Percentiles rank a stretch among this genome's conserved stretches.
phyloP scores from a whole-genome alignment of 176 grass and related monocot species.

The Carex parvula region DNA sequence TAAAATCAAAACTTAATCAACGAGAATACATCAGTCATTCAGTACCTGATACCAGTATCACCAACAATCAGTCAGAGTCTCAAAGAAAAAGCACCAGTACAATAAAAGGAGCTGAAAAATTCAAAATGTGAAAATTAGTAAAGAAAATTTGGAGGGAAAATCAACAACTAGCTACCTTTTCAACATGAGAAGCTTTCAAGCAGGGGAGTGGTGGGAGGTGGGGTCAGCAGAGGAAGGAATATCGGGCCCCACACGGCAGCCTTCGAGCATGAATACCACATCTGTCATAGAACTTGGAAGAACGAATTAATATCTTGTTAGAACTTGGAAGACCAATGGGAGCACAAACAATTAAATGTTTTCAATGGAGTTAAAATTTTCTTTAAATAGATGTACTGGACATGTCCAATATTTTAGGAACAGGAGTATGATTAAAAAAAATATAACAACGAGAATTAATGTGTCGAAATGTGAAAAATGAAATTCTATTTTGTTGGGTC shows the following conservation, averaged over 20 bases:
- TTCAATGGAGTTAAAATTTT: too few species aligned
- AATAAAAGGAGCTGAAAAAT: conserved; percentile 6
- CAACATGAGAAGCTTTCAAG: conserved; percentile 17
- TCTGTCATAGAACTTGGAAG: conserved; percentile 55
- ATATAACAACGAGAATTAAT: too few species aligned
- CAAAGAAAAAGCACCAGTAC: background rate
- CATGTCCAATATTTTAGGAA: too few species aligned
- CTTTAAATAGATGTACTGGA: too few species aligned
- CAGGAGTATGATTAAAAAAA: too few species aligned
- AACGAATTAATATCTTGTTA: too few species aligned
- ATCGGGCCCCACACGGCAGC: conserved; percentile 88
- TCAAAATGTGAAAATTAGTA: background rate
- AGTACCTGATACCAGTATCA: conserved; percentile 78
- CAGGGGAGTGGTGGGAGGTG: conserved; percentile 77
- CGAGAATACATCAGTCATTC: background rate
- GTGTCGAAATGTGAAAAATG: too few species aligned
- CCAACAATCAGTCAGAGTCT: conserved; percentile 47
- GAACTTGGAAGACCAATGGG: too few species aligned
- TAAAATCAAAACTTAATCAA: background rate
- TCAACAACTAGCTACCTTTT: background rate
- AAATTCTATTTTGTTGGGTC: too few species aligned
- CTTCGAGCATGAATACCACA: conserved; percentile 99
- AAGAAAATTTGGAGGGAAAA: background rate
- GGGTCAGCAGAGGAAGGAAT: conserved; percentile 89
- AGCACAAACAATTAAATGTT: too few species aligned